Conservation (phyloP, 257 asterid species). For the Osmanthus fragrans region DNA sequence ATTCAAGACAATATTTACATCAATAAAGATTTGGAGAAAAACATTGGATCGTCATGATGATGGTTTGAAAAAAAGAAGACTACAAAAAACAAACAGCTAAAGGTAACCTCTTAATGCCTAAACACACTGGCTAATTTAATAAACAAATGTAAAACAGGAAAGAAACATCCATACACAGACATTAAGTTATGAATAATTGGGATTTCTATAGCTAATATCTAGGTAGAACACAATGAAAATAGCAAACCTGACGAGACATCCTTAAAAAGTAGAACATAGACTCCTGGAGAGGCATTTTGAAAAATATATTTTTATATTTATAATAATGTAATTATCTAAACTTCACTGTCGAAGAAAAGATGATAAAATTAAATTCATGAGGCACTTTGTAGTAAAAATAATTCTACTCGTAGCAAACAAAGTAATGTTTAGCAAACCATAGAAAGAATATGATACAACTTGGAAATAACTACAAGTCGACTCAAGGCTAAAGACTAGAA, state of each 20-base stretch:
- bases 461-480: too few relatives aligned
- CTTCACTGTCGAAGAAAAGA: background rate
- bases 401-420: background rate
- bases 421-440: background rate
- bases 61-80: background rate
- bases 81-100: background rate
- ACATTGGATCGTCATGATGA: background rate
- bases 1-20: slow-evolving; percentile 24
- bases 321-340: background rate
- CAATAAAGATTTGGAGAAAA: background rate
- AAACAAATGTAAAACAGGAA: background rate
- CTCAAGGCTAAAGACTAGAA: too few relatives aligned
- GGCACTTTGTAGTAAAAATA: background rate
- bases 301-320: background rate
- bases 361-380: background rate
- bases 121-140: background rate
- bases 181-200: background rate
- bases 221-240: background rate
- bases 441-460: background rate
- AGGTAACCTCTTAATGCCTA: slow-evolving; percentile 7
- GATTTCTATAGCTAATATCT: background rate
- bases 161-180: background rate
- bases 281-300: background rate
- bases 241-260: background rate
- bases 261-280: background rate